Evolutionary conservation across 2,329 filamentous ascomycete genomes (phyloP), one percentile per base, ranked within the genome.

Genomic region (Epichloe coenophiala): DNA sequence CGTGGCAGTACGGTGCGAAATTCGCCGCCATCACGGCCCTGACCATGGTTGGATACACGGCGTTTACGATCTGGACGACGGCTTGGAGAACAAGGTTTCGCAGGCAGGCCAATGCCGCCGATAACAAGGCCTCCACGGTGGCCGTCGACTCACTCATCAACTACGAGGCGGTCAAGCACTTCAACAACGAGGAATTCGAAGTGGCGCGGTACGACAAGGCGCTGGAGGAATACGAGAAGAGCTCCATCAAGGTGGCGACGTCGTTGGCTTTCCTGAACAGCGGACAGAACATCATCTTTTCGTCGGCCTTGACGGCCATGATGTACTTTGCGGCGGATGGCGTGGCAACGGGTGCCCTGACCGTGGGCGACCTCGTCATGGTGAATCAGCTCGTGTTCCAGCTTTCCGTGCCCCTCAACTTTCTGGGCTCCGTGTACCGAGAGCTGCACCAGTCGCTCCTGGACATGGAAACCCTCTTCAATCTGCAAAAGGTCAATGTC

Each of bases 341-440:
- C 37, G 89, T 98, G 1, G 88, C 88, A 1, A 74, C 72, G 3
- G 91, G 91, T 13, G 72, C 74, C 5, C 70, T 98, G 59, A 96
- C 91, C 0, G 90, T 98, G 13, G 93, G 93, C 52, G 94, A 98
- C 64, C 75, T 98, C 35, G 93, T 98, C 63, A 94, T 98, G 88
- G 88, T 98, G 58, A 98, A 98, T 66, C 93, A 97, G 72, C 82
- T 98, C 17, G 90, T 98, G 53, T 98, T 98, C 70, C 93, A 98
- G 69, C 82, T 98, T 5, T 96, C 89, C 0, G 88, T 98, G 4
- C 93, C 93, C 0, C 77, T 98, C 53, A 98, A 98, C 73, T 98
- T 98, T 68, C 74, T 98, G 4, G 93, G 93, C n/a, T 95, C 89
- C 13, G 91, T 98, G 12, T 98, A 98, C 65, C 85, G 93, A 59